Evolutionary conservation across 163 green algal species (phyloP), one percentile per base, ranked within the genome.

Genomic region (Coccomyxa subellipsoidea): DNA sequence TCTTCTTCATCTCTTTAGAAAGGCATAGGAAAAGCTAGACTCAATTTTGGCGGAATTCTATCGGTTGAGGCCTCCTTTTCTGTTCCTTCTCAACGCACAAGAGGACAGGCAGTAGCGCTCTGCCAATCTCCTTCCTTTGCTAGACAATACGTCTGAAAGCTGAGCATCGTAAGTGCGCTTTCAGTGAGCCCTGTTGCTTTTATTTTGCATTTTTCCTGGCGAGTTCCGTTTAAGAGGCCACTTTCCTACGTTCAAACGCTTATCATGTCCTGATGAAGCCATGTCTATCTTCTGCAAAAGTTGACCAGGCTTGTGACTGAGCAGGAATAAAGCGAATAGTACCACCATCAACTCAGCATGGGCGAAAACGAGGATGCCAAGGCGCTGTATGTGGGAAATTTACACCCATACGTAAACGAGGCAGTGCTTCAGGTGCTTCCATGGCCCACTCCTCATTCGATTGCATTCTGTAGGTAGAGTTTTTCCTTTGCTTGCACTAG

Each of bases 401-500:
- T 95, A 80, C 90, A 94, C 81, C 85, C 90, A 25, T 92, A 89
- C 73, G 88, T 94, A 0, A 90, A 81, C 18, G 89, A 93, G 54
- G 31, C 76, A n/a, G 81, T 83, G 34, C 87, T 95, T 54, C 71
- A 90, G 66, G 66, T 73, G 66, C 29, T 0, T 29, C 7, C 1
- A 73, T 12, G 23, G 47, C 47, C 47, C 5, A 27, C 47, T 59
- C 47, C 5, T 18, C 47, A 27, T 27, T 59, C 47, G 21, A 27
- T 5, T 59, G n/a, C n/a, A n/a, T n/a, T n/a, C n/a, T n/a, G n/a
- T n/a, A n/a, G n/a, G n/a, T n/a, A n/a, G n/a, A n/a, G n/a, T n/a
- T n/a, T n/a, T n/a, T n/a, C n/a, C n/a, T n/a, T n/a, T n/a, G n/a
- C n/a, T n/a, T n/a, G n/a, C n/a, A n/a, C n/a, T n/a, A n/a, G n/a